Percentiles rank a stretch among this genome's conserved stretches.
phyloP scores from a whole-genome alignment of 1,284 basidiomycete genomes.

The Apiotrichum montevideense region DNA sequence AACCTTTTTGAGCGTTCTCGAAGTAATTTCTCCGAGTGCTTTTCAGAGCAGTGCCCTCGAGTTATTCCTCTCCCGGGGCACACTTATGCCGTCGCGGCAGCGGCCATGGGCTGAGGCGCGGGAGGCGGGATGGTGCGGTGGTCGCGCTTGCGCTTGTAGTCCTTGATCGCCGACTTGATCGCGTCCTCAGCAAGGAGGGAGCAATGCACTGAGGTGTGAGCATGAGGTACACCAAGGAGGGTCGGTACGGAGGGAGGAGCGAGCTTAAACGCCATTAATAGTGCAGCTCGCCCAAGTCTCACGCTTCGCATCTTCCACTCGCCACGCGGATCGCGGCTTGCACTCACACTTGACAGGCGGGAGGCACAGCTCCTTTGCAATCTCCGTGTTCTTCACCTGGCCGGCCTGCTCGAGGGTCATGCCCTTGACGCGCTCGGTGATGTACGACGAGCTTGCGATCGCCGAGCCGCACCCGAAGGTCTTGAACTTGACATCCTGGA shows the following conservation, averaged over 20 bases:
- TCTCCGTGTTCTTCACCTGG: slow-evolving; percentile 98
- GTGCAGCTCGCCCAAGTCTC: too few species aligned
- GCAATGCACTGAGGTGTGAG: slow-evolving; percentile 47
- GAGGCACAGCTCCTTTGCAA: slow-evolving; percentile 90
- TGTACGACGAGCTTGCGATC: slow-evolving; percentile 92
- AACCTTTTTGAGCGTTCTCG: too few species aligned
- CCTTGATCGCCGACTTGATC: slow-evolving; percentile 85
- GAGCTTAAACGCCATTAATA: too few species aligned
- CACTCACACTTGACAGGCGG: slow-evolving; percentile 94
- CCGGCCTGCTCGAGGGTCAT: slow-evolving; percentile 89
- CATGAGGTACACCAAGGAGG: too few species aligned
- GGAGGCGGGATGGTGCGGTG: slow-evolving; percentile 29
- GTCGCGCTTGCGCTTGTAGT: slow-evolving; percentile 71
- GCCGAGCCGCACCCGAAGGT: slow-evolving; percentile 87
- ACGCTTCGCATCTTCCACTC: too few species aligned
- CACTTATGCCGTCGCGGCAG: slow-evolving; percentile 2
- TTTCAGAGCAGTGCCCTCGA: too few species aligned
- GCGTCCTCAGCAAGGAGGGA: slow-evolving; percentile 96
- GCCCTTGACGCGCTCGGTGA: slow-evolving; percentile 97
- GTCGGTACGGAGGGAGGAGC: too few species aligned
- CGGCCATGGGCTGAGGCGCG: neutral
- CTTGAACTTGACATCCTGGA: slow-evolving; percentile 98
- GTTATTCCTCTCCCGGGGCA: too few species aligned
- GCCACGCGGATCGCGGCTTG: too few species aligned
- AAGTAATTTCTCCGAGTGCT: too few species aligned